These are phyloP conservation scores for Talaromyces wortmannii DNA, from an alignment of 495 filamentous ascomycete species.

Conservation along the genomic window DNA sequence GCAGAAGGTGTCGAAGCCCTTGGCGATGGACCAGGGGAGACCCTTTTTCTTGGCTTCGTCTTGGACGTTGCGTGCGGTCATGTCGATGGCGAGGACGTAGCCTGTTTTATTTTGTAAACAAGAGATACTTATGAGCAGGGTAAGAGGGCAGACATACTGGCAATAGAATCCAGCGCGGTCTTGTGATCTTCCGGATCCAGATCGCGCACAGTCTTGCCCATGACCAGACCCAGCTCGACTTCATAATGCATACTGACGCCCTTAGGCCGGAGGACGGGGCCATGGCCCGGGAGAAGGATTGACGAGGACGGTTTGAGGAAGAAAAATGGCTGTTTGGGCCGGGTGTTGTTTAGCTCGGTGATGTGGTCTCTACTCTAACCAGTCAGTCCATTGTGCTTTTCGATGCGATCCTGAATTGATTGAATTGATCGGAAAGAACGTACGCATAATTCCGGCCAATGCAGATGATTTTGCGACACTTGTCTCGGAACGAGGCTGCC, in stretches of 20 bases:
- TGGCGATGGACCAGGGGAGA: constrained; percentile 91
- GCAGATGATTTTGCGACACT: constrained; percentile 85
- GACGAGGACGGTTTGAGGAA: constrained; percentile 91
- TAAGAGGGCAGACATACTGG: constrained; percentile 28
- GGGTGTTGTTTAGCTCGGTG: constrained; percentile 77
- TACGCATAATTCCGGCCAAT: constrained; percentile 98
- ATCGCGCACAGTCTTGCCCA: constrained; percentile 71
- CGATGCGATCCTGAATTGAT: too few relatives aligned
- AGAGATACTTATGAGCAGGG: constrained; percentile 13
- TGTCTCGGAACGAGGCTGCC: constrained; percentile 53
- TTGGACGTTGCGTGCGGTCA: constrained; percentile 91
- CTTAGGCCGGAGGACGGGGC: constrained; percentile 75
- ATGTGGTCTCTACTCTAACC: constrained; percentile 70
- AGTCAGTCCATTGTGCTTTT: too few relatives aligned
- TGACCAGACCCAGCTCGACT: constrained; percentile 83
- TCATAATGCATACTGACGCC: constrained; percentile 90
- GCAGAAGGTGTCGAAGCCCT: constrained; percentile 96
- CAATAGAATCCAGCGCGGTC: constrained; percentile 41
- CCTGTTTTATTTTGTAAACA: constrained; percentile 30
- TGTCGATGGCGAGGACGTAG: constrained; percentile 84
- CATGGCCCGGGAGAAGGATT: constrained; percentile 67
- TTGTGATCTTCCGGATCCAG: constrained; percentile 57
- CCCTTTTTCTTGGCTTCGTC: constrained; percentile 95
- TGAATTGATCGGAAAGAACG: constrained; percentile 23
- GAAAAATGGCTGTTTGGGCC: constrained; percentile 93